Conservation (phyloP, 106 monocot genomes). For the Apostasia shenzhenica region DNA sequence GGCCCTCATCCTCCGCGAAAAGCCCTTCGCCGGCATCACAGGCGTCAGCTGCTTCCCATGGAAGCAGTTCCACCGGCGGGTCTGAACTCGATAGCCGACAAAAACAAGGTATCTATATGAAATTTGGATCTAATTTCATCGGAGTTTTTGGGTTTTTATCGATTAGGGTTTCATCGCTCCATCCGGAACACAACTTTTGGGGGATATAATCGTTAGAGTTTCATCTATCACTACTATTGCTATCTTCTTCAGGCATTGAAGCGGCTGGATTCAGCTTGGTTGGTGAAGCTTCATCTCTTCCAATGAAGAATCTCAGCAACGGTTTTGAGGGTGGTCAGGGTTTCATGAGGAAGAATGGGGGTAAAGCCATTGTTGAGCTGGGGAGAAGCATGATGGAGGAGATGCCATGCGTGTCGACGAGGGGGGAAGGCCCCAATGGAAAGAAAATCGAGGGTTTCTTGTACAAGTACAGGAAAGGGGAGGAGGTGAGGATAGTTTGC, state of each 20-base stretch:
- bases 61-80: constrained; percentile 21
- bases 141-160: too few relatives aligned
- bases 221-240: too few relatives aligned
- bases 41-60: constrained; percentile 20
- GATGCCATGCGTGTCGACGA: constrained; percentile 58
- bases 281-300: too few relatives aligned
- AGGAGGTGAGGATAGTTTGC: constrained; percentile 59
- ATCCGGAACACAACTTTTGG: too few relatives aligned
- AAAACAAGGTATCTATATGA: constrained; percentile 18
- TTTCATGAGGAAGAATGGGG: neutral
- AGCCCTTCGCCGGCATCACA: constrained; percentile 5
- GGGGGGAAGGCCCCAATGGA: constrained; percentile 34
- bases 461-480: constrained; percentile 45
- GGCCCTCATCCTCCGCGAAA: neutral
- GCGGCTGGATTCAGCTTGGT: too few relatives aligned
- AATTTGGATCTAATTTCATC: too few relatives aligned
- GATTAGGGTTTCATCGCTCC: too few relatives aligned
- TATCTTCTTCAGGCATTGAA: too few relatives aligned
- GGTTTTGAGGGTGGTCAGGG: neutral
- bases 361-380: neutral
- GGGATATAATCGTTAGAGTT: too few relatives aligned
- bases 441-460: constrained; percentile 44
- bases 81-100: constrained; percentile 15
- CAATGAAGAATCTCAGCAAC: neutral
- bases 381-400: constrained; percentile 31